These are phyloP conservation scores for Fusarium humuli DNA, from an alignment of 2,329 filamentous ascomycete species.

Conservation along the genomic window DNA sequence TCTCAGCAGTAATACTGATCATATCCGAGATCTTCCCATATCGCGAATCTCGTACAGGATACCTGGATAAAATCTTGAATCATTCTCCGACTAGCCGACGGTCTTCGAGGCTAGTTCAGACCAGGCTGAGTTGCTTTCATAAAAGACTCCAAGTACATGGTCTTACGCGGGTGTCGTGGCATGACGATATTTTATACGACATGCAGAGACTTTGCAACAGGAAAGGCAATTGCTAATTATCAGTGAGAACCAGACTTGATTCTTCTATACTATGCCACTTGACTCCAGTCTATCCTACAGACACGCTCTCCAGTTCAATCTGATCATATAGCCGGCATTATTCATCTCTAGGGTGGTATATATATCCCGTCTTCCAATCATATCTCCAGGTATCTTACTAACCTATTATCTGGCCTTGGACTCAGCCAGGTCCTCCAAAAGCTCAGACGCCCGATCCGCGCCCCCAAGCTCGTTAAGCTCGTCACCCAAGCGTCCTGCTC, in stretches of 20 bases:
- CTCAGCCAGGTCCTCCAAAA: constrained; percentile 46
- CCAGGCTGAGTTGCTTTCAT: background rate
- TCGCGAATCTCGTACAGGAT: background rate
- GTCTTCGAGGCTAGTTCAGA: background rate
- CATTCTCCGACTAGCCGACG: background rate
- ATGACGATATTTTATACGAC: background rate
- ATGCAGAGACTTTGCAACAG: background rate
- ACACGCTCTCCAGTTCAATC: background rate
- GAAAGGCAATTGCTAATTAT: background rate
- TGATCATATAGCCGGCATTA: background rate
- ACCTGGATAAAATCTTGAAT: background rate
- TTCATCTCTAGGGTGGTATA: background rate
- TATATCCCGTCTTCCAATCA: background rate
- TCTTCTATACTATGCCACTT: background rate
- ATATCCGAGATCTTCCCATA: background rate
- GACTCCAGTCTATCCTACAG: background rate
- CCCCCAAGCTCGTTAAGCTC: constrained; percentile 48
- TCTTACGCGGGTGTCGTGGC: background rate
- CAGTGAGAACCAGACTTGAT: background rate
- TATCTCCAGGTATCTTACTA: background rate
- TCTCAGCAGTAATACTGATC: background rate
- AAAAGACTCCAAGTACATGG: background rate
- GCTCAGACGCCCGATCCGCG: constrained; percentile 42
- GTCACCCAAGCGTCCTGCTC: constrained; percentile 41
- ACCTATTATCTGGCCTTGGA: background rate